Base-by-base conservation (phyloP, 2,329 filamentous ascomycete genomes). In the Fonsecaea multimorphosa region DNA sequence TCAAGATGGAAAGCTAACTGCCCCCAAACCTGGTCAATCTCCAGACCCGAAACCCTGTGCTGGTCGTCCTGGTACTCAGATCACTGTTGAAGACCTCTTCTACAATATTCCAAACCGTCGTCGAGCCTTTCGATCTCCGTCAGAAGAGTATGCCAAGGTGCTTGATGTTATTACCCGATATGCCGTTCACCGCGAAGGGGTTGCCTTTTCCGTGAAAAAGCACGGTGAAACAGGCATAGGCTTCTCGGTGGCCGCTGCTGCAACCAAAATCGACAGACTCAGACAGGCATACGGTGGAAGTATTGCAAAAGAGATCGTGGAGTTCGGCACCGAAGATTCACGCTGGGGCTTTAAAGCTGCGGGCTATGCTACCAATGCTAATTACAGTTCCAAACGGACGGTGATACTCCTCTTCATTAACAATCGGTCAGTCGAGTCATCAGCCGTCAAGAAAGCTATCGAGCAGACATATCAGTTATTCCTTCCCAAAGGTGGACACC, bases 111-210 rank as follows among this genome's bases (percentile, higher is more conserved):
- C 93, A 0, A 96, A 91, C 8, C 87, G 95, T 27, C 88, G 93
- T 38, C 87, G 89, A 70, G 95, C 96, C 11, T 99, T 99, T 74
- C 88, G 95, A 46, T 98, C 94, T 14, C 82, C 91, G 19, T 91
- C 93, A 40, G 95, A 99, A 74, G 96, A 99, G 76, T 98, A 96
- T 81, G 93, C 96, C 74, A 99, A 98, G 80, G 97, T 99, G 63
- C 88, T 98, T 29, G 95, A 99, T 75, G 88, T 97, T 75, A 91
- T 98, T 8, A 93, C 95, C 14, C 89, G 92, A 51, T 98, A 99
- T 79, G 92, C 95, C 31, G 87, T 99, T 9, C 95, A 99, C 77
- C 97, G 94, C 75, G 82, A 86, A 61, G 89, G 91, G n/a, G 93
- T 99, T 12, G 91, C 91, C 1, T 98, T 99, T 76, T 94, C 93